phyloP scores from a whole-genome alignment of 2,329 filamentous ascomycete species.

The Trichoderma atrobrunneum region DNA sequence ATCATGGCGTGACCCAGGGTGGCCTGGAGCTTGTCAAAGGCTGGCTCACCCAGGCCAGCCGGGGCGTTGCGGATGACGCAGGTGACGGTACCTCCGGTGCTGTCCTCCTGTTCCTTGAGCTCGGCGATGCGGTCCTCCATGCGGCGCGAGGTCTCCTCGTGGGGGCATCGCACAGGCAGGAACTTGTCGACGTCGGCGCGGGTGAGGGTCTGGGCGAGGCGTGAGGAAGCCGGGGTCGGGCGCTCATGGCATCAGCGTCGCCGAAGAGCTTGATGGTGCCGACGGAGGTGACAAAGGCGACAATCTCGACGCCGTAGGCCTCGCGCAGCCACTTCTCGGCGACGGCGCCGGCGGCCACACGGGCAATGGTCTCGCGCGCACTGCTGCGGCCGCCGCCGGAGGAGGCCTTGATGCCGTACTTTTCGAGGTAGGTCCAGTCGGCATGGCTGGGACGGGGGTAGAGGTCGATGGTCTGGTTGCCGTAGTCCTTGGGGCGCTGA shows the following conservation, averaged over 20 bases:
- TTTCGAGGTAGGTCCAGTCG: conserved; percentile 95
- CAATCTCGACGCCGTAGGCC: conserved; percentile 83
- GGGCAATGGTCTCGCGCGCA: conserved; percentile 91
- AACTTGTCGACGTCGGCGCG: conserved; percentile 76
- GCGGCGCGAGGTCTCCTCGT: conserved; percentile 24
- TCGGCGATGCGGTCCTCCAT: conserved; percentile 81
- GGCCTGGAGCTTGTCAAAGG: conserved; percentile 94
- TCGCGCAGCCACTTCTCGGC: conserved; percentile 87
- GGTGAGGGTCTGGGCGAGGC: conserved; percentile 68
- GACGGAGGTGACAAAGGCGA: conserved; percentile 84
- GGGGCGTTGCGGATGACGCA: conserved; percentile 88
- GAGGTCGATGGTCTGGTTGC: conserved; percentile 80
- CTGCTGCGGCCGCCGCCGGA: conserved; percentile 86
- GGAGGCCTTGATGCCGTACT: conserved; percentile 91
- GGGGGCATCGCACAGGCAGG: conserved; percentile 78
- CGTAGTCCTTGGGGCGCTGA: conserved; percentile 89
- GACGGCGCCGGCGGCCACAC: conserved; percentile 87
- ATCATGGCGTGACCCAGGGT: conserved; percentile 91
- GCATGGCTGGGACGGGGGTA: conserved; percentile 92
- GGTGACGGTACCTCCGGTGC: conserved; percentile 91
- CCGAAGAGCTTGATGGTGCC: conserved; percentile 51
- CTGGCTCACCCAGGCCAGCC: conserved; percentile 84
- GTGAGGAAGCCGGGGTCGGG: conserved; percentile 75
- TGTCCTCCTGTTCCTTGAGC: conserved; percentile 76
- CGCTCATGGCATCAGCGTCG: conserved; percentile 51